A percentile compares a stretch with the other conserved stretches of the same genome.
phyloP scores from a whole-genome alignment of 1,284 basidiomycete species.

The Schizophyllum commune region DNA sequence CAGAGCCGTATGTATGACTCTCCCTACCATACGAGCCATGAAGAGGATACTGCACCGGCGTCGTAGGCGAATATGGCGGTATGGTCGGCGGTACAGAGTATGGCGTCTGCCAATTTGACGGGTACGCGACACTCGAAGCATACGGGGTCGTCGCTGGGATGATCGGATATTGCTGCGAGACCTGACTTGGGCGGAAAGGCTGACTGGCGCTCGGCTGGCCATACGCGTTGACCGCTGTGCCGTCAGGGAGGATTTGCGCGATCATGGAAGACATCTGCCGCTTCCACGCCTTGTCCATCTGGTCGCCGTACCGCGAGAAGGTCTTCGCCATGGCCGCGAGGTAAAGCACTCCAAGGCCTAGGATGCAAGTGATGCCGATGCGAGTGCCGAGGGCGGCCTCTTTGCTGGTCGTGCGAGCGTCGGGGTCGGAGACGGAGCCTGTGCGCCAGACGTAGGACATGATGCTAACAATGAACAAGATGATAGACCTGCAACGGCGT shows the following conservation, averaged over 20 bases:
- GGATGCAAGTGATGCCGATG: conserved; percentile 40
- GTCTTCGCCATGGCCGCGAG: conserved; percentile 47
- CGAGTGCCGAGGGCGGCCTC: conserved; percentile 29
- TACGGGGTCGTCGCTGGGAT: not conserved
- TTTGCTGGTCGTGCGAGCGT: conserved; percentile 17
- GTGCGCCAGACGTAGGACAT: conserved; percentile 63
- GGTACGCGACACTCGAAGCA: not conserved
- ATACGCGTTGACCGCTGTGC: not conserved
- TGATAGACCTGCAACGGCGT: conserved; percentile 42
- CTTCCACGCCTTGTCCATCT: conserved; percentile 18
- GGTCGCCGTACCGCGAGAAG: conserved; percentile 42
- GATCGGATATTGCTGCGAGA: not conserved
- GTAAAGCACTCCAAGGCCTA: conserved; percentile 47
- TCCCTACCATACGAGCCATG: not conserved
- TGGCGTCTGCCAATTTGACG: not conserved
- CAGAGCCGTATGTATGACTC: not conserved
- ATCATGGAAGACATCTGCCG: conserved; percentile 1
- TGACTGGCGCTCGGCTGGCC: not conserved
- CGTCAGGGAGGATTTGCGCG: not conserved
- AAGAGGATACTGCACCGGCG: not conserved
- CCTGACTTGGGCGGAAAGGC: not conserved
- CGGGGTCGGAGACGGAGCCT: conserved; percentile 32
- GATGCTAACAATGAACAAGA: conserved; percentile 57
- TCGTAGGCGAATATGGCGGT: too few relatives aligned
- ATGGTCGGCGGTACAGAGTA: not conserved